A percentile compares a stretch with the other conserved stretches of the same genome.
phyloP scores from a whole-genome alignment of 257 asterid species.

The Paraleonurus japonicus region DNA sequence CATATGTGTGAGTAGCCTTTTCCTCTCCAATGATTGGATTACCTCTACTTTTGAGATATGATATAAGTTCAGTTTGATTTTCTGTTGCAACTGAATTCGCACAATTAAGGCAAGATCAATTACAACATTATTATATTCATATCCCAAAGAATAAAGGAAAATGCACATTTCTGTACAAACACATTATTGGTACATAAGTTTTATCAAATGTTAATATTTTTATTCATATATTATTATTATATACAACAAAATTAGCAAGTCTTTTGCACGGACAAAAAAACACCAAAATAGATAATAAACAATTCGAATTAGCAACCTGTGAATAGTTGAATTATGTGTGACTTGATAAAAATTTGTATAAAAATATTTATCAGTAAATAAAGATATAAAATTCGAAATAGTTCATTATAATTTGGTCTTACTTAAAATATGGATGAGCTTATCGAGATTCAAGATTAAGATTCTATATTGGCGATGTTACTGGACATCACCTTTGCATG shows the following conservation, averaged over 20 bases:
- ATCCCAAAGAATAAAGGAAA: too few relatives aligned
- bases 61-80: conserved; percentile 6
- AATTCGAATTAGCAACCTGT: too few relatives aligned
- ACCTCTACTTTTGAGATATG: not conserved
- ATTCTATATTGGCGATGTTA: not conserved
- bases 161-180: not conserved
- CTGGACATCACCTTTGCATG: conserved; percentile 45
- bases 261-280: too few relatives aligned
- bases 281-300: too few relatives aligned
- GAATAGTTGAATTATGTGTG: too few relatives aligned
- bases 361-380: not conserved
- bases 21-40: conserved; percentile 39
- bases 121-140: not conserved
- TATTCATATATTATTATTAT: too few relatives aligned
- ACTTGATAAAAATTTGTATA: not conserved
- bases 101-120: not conserved
- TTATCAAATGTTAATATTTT: too few relatives aligned
- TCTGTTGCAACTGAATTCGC: conserved; percentile 18
- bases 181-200: too few relatives aligned
- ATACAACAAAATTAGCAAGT: too few relatives aligned
- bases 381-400: not conserved
- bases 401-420: not conserved
- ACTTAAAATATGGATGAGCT: not conserved
- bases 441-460: not conserved
- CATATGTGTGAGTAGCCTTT: conserved; percentile 48